Evolutionary conservation across 768 basidiomycete species (phyloP).

Genomic region (Phanerodontia chrysosporium): DNA sequence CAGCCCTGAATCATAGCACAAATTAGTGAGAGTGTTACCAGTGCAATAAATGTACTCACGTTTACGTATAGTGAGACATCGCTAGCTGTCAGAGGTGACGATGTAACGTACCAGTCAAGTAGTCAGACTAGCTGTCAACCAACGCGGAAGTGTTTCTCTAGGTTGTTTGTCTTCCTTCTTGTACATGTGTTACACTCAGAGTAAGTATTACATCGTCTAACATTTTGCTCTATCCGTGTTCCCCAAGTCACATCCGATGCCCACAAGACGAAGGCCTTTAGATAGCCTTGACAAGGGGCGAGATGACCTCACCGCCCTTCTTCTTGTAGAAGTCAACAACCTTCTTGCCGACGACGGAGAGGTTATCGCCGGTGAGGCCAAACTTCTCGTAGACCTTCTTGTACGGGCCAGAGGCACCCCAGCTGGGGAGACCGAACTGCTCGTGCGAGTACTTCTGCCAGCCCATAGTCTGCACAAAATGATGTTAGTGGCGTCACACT

Average conservation of each 20-base stretch:
- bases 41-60: too few relatives aligned
- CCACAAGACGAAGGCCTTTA: conserved; percentile 16
- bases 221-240: not conserved
- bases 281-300: conserved; percentile 75
- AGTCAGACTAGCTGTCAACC: too few relatives aligned
- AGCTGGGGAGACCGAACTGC: conserved; percentile 70
- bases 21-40: too few relatives aligned
- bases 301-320: conserved; percentile 64
- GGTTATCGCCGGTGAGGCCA: conserved; percentile 75
- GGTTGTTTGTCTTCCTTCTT: not conserved
- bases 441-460: conserved; percentile 93
- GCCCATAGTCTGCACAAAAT: conserved; percentile 49
- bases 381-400: conserved; percentile 90
- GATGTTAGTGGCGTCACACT: conserved; percentile 7
- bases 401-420: conserved; percentile 90
- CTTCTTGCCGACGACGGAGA: conserved; percentile 81
- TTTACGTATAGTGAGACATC: too few relatives aligned
- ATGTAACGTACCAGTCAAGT: too few relatives aligned
- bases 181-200: not conserved
- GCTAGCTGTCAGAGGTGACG: too few relatives aligned
- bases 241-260: not conserved
- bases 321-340: conserved; percentile 84
- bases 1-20: too few relatives aligned
- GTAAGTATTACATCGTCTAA: not conserved
- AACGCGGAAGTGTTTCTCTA: too few relatives aligned